Conservation (phyloP, 352 stramenopile genomes). For the Pythium periplocum region DNA sequence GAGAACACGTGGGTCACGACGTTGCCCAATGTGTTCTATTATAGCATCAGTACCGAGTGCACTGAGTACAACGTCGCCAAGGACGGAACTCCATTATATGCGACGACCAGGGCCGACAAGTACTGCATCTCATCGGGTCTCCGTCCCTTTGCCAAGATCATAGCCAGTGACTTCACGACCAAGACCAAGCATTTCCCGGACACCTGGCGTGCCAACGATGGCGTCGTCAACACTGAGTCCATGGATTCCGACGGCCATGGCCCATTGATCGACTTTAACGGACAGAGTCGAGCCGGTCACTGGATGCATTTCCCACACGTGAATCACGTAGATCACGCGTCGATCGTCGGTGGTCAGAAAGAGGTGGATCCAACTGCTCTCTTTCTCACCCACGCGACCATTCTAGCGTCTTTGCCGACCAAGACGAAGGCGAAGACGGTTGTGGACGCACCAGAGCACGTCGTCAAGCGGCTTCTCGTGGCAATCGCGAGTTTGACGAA, state of each 20-base stretch:
- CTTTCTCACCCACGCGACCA: no score
- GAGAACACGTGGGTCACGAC: constrained; percentile 41
- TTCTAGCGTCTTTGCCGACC: no score
- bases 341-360: background rate
- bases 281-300: background rate
- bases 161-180: no score
- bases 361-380: no score
- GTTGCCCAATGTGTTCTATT: constrained; percentile 52
- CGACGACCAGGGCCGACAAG: no score
- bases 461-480: no score
- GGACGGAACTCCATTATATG: no score
- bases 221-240: constrained; percentile 4
- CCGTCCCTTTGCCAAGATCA: no score
- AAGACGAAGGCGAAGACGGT: no score
- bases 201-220: constrained; percentile 10
- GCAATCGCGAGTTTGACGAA: no score
- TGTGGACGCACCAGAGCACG: no score
- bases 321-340: background rate
- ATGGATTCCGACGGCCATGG: constrained; percentile 3
- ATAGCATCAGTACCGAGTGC: constrained; percentile 36
- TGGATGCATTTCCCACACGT: constrained; percentile 3
- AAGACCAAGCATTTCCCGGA: constrained; percentile 17
- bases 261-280: constrained; percentile 1
- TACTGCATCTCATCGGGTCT: no score
- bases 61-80: constrained; percentile 9